Percentiles rank a stretch among this genome's conserved stretches.
These are phyloP conservation scores for Mesembryanthemum crystallinum DNA, from an alignment of 148 eudicot genomes.

Conservation along the genomic window DNA sequence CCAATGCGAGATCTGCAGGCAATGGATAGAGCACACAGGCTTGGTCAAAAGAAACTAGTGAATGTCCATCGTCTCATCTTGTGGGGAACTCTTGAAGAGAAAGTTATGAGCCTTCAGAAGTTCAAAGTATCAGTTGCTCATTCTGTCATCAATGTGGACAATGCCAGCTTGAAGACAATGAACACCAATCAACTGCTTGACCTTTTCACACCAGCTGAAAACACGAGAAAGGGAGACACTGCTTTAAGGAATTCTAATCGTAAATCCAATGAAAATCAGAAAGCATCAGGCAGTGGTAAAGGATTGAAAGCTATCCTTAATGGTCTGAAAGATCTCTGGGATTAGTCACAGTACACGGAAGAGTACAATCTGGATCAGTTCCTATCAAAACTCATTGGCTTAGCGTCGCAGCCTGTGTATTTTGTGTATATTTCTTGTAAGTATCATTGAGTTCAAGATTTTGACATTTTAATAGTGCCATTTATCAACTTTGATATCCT, in stretches of 20 bases:
- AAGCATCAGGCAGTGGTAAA: conserved; percentile 58
- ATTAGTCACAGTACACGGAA: conserved; percentile 95
- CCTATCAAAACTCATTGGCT: conserved; percentile 80
- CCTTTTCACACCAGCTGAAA: conserved; percentile 85
- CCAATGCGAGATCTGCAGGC: conserved; percentile 99
- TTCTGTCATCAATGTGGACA: conserved; percentile 90
- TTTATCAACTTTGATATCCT: conserved; percentile 1
- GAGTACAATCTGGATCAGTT: conserved; percentile 87
- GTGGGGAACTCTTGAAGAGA: conserved; percentile 98
- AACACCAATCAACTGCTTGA: conserved; percentile 97
- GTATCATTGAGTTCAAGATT: conserved; percentile 10
- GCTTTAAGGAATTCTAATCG: conserved; percentile 39
- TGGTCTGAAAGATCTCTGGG: conserved; percentile 98
- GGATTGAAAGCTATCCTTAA: conserved; percentile 89
- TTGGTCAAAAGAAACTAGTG: conserved; percentile 93
- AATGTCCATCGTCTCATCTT: conserved; percentile 95
- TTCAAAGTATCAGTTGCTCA: conserved; percentile 93
- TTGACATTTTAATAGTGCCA: background rate
- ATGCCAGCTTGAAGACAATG: conserved; percentile 97
- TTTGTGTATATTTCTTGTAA: conserved; percentile 32
- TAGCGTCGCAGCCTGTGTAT: conserved; percentile 15
- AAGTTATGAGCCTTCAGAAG: conserved; percentile 97
- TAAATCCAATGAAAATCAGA: conserved; percentile 45
- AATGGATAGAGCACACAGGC: conserved; percentile 99
- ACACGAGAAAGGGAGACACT: conserved; percentile 58